A percentile compares a stretch with the other conserved stretches of the same genome.
Evolutionary conservation across 768 basidiomycete genomes (phyloP).

Genomic region (Amanita muscaria): DNA sequence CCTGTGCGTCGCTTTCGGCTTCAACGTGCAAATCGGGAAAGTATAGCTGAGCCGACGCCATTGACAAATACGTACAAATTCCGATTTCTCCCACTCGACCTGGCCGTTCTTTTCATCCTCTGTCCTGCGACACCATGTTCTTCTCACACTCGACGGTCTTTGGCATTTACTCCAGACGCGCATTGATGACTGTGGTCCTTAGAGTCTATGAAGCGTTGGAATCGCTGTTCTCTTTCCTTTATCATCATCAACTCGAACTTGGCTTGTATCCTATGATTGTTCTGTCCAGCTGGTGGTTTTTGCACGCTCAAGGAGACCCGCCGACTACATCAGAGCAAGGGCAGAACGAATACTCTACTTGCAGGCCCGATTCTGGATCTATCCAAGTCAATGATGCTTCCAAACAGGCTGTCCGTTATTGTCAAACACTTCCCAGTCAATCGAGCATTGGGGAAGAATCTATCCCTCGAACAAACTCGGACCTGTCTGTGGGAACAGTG

Average conservation of each 20-base stretch:
- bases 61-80: slow-evolving; percentile 2
- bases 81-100: no score
- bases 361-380: background rate
- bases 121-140: background rate
- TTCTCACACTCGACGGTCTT: slow-evolving; percentile 1
- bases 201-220: background rate
- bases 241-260: background rate
- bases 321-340: background rate
- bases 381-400: background rate
- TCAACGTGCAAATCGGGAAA: background rate
- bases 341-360: background rate
- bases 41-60: background rate
- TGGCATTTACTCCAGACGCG: slow-evolving; percentile 1
- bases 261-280: slow-evolving; percentile 1
- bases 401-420: no score
- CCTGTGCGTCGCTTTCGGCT: background rate
- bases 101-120: background rate
- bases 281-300: background rate
- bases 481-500: background rate
- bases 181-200: background rate
- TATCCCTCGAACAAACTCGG: background rate
- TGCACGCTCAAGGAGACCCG: background rate
- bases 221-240: background rate
- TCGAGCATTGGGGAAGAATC: no score
- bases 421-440: no score